These are phyloP conservation scores for Pulveroboletus sp. DNA, from an alignment of 768 basidiomycete species.

Conservation along the genomic window DNA sequence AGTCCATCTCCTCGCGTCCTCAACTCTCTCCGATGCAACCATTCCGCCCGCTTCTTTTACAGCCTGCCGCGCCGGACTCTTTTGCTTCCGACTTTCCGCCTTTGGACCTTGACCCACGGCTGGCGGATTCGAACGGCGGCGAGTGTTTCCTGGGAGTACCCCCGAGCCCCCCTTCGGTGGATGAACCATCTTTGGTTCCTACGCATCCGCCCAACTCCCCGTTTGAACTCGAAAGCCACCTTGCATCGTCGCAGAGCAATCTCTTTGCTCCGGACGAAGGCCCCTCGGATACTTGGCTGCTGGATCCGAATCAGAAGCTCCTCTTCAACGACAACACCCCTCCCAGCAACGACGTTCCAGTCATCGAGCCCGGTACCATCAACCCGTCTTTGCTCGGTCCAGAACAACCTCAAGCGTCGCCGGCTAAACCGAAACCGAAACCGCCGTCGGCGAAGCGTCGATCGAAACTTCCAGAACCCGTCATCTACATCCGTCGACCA, in stretches of 20 bases:
- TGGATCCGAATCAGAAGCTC: constrained; percentile 2
- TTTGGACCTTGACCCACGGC: constrained; percentile 5
- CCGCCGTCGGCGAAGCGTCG: constrained; percentile 5
- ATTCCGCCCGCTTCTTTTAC: constrained; percentile 9
- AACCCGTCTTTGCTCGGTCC: constrained; percentile 29
- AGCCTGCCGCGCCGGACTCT: background rate
- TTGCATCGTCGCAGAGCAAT: constrained; percentile 5
- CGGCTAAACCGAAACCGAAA: background rate
- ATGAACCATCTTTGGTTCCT: background rate
- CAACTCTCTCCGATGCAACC: constrained; percentile 1
- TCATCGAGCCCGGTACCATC: constrained; percentile 19
- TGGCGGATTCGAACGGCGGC: constrained; percentile 3
- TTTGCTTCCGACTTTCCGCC: constrained; percentile 5
- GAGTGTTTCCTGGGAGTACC: constrained; percentile 29
- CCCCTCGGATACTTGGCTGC: constrained; percentile 4
- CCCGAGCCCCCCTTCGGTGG: constrained; percentile 18
- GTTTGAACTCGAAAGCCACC: background rate
- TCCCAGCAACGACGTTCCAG: background rate
- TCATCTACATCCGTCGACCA: constrained; percentile 31
- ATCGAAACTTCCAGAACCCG: constrained; percentile 20
- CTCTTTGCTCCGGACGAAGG: background rate
- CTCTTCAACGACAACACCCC: background rate
- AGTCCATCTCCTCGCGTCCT: constrained; percentile 1
- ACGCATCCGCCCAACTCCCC: background rate
- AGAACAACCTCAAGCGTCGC: constrained; percentile 2